Conservation (phyloP, 441 rosid genomes). For the Pelargonium myrrhifolium region DNA sequence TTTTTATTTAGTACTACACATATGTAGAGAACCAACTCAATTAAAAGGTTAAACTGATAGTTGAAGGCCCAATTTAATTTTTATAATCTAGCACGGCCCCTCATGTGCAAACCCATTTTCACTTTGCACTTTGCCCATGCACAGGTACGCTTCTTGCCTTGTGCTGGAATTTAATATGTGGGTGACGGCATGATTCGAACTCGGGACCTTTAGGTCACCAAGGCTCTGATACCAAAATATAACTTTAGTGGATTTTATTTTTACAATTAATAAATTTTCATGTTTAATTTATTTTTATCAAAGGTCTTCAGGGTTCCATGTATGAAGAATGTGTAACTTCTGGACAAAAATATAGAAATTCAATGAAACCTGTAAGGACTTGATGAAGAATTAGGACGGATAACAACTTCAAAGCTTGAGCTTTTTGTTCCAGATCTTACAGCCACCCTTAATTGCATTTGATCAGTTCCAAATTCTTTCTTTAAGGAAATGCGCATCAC, state of each 20-base stretch:
- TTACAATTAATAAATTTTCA: not conserved
- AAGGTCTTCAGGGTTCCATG: not conserved
- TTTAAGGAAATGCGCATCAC: constrained; percentile 60
- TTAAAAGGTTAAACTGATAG: too few species aligned
- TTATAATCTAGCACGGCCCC: too few species aligned
- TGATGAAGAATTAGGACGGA: constrained; percentile 76
- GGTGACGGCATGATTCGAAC: not conserved
- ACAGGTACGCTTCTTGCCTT: too few species aligned
- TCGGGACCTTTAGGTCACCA: not conserved
- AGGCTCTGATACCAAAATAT: not conserved
- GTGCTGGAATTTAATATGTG: too few species aligned
- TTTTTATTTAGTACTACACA: too few species aligned
- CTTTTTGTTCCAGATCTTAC: constrained; percentile 89
- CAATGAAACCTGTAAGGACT: constrained; percentile 84
- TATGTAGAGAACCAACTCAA: too few species aligned
- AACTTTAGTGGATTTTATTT: not conserved
- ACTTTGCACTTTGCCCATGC: too few species aligned
- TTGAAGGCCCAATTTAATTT: too few species aligned
- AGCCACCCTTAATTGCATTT: constrained; percentile 63
- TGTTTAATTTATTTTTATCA: not conserved
- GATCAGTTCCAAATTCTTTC: constrained; percentile 48
- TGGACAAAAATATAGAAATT: constrained; percentile 9
- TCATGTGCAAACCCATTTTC: too few species aligned
- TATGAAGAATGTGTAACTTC: too few species aligned
- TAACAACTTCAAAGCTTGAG: constrained; percentile 87